These are phyloP conservation scores for Vigna radiata DNA, from an alignment of 306 rosid genomes.

Conservation along the genomic window DNA sequence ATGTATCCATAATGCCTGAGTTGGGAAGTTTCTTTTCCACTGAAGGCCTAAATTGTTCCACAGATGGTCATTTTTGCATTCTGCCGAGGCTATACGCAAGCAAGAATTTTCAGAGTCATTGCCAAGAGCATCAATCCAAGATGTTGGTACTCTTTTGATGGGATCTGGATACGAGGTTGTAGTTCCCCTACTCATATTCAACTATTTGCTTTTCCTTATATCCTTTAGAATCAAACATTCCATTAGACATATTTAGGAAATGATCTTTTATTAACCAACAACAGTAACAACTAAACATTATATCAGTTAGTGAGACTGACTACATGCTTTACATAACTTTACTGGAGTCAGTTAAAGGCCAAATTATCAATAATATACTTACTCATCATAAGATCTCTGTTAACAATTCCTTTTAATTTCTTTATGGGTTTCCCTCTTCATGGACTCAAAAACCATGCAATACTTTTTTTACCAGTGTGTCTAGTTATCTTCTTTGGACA, in stretches of 20 bases:
- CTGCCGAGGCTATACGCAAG: slow-evolving; percentile 78
- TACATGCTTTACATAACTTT: not conserved
- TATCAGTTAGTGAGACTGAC: not conserved
- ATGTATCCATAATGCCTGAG: slow-evolving; percentile 30
- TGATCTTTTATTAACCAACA: slow-evolving; percentile 1
- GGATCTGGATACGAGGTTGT: slow-evolving; percentile 97
- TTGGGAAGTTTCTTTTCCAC: slow-evolving; percentile 19
- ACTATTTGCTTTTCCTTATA: slow-evolving; percentile 17
- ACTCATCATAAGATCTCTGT: not conserved
- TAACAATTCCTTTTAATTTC: not conserved
- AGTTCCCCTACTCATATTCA: slow-evolving; percentile 31
- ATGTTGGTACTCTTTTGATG: slow-evolving; percentile 85
- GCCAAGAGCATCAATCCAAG: slow-evolving; percentile 84
- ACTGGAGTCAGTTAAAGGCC: not conserved
- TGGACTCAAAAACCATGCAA: not conserved
- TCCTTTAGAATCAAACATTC: slow-evolving; percentile 21
- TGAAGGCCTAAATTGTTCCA: slow-evolving; percentile 41
- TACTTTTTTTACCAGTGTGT: not conserved
- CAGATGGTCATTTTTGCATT: slow-evolving; percentile 86
- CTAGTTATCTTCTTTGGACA: not conserved
- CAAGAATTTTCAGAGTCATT: slow-evolving; percentile 82
- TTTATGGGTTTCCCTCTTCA: not conserved
- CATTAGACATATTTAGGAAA: slow-evolving; percentile 15
- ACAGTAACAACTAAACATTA: not conserved
- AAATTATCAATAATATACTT: not conserved